Base-by-base conservation (phyloP, 1,284 basidiomycete species). In the Ceratobasidium sp. region DNA sequence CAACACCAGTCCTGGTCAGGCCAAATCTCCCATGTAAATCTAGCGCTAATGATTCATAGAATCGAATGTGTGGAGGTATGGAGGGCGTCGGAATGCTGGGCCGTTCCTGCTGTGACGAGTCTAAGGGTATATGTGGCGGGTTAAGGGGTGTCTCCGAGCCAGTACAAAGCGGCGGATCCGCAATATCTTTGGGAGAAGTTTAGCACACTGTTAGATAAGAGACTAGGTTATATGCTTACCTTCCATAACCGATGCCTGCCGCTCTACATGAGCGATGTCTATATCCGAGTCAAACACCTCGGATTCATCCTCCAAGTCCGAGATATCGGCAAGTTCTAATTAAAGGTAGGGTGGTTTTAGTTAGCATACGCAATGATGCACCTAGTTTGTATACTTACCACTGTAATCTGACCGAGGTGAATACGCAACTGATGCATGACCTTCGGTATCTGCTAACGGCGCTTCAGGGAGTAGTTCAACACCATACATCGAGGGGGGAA, bases 11-110 rank as follows among this genome's bases (percentile, higher is more conserved):
- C 44, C 64, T 13, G 44, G 64, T 66, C 23, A 66, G 23, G 44
- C 64, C 64, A 66, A 66, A 66, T 48, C 64, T 46, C 5, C 64
- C 46, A 50, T 66, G 64, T 48, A 66, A 40, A 28, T 66, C 64
- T 17, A 66, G 64, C 28, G 64, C 64, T 48, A 66, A 48, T 12
- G 64, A 48, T 44, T 66, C 64, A 23, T 48, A 66, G 44, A 66
- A 66, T 26, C 64, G 64, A 44, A 66, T 66, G 44, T 66, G 64
- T 23, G 64, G 44, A 66, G 64, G 64, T 46, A 66, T 20, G 20
- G 64, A 40, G n/a, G 64, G n/a, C 44, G 44, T 66, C 44, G 64
- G 23, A 46, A 48, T 23, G 23, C 44, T 44, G 23, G 44, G 20
- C 28, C 48, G 64, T 23, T 66, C 44, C 38, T 23, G 46, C 20